phyloP scores from a whole-genome alignment of 2,329 filamentous ascomycete species.

The Talaromyces funiculosus region DNA sequence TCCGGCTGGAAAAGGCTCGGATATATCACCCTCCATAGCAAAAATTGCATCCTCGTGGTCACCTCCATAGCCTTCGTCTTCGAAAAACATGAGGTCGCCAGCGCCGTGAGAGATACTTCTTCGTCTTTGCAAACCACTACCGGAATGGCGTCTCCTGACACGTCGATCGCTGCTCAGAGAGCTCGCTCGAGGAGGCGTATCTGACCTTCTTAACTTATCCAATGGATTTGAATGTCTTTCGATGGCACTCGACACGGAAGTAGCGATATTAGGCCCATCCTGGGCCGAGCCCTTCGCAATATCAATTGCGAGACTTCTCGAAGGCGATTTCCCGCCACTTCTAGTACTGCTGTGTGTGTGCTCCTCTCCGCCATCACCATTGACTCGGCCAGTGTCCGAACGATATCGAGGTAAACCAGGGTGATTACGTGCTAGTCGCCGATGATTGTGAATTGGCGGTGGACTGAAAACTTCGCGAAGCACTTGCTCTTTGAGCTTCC shows the following conservation, averaged over 20 bases:
- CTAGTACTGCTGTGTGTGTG: conserved; percentile 20
- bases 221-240: conserved; percentile 29
- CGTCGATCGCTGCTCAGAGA: conserved; percentile 27
- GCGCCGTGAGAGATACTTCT: conserved; percentile 65
- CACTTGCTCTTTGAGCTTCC: conserved; percentile 79
- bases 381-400: conserved; percentile 28
- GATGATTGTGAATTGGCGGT: conserved; percentile 73
- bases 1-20: conserved; percentile 7
- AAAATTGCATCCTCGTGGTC: conserved; percentile 70
- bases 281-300: conserved; percentile 24
- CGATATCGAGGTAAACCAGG: conserved; percentile 54
- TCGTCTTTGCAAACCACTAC: conserved; percentile 73
- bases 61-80: conserved; percentile 78
- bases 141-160: conserved; percentile 69
- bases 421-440: conserved; percentile 60
- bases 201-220: conserved; percentile 30
- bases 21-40: conserved; percentile 56
- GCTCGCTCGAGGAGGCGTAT: conserved; percentile 42
- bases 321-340: conserved; percentile 17
- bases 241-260: conserved; percentile 35
- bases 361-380: conserved; percentile 32
- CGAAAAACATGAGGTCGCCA: conserved; percentile 82
- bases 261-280: conserved; percentile 27
- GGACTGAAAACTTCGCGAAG: conserved; percentile 88
- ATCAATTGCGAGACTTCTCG: conserved; percentile 24